Base-by-base conservation (phyloP, 352 stramenopile species). In the Pythium rhizo-oryzae region DNA sequence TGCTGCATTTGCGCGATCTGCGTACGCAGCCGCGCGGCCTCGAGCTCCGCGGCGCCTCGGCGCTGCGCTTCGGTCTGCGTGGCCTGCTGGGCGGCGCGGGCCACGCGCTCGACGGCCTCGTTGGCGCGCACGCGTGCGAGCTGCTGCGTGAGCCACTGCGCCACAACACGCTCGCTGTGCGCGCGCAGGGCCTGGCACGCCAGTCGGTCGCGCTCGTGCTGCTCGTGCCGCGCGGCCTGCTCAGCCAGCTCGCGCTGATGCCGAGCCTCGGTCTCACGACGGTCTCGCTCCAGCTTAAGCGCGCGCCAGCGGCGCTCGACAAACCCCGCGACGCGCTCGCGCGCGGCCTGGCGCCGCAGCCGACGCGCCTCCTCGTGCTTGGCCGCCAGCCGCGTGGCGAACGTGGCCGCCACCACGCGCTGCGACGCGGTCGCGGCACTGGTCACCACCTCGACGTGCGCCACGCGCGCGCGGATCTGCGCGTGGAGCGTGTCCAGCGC, bases 331-430 rank as follows among this genome's bases (percentile, higher is more conserved):
- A 71, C 54, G 1, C 59, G 63, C 44, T 71, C 69, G 0, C 39
- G 33, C n/a, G 63, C 68, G 19, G 60, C 80, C 65, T 86, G 68
- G 25, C 56, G 63, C 4, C 62, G 72, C 70, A 89, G 82, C 21
- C 78, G 71, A 8, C 25, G 33, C 1, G 62, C 65, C 28, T 91
- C 80, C 0, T 52, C 25, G 24, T 79, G 80, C 57, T 84, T 82
- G 18, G 59, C 64, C 44, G 37, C 33, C 0, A 89, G 28, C 9
- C 53, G 57, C 9, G 37, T 16, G 23, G 78, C 69, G 55, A 66
- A 69, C 54, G 59, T 62, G 18, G 50, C 30, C 37, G 60, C 60
- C 19, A 66, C 37, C 24, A 66, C n/a, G 5, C 18, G 41, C 1
- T 49, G 41, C 30, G 74, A 52, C 1, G 70, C 67, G 21, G 52